phyloP scores from a whole-genome alignment of 2,329 filamentous ascomycete genomes.

The Scorias spongiosa region DNA sequence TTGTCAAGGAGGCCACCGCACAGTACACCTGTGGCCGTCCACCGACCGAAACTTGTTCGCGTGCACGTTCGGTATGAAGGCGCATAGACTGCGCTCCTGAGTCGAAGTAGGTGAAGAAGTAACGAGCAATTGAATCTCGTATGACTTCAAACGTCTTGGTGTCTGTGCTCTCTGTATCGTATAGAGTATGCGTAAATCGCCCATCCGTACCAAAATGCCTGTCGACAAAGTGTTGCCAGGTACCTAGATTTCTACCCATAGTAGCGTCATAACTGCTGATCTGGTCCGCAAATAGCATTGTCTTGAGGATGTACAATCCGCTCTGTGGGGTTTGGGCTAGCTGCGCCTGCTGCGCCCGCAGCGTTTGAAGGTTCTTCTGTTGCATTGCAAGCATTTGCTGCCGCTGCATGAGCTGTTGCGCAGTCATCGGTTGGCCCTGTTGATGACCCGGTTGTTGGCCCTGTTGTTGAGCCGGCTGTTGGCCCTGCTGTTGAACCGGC shows the following conservation, averaged over 20 bases:
- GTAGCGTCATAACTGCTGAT: constrained; percentile 39
- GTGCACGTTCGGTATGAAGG: constrained; percentile 59
- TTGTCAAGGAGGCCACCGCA: constrained; percentile 62
- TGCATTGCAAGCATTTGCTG: constrained; percentile 13
- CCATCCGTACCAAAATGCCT: constrained; percentile 68
- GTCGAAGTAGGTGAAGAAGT: constrained; percentile 78
- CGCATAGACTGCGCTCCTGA: constrained; percentile 78
- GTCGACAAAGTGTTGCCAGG: constrained; percentile 68
- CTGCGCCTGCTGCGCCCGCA: constrained; percentile 17
- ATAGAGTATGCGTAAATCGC: constrained; percentile 43
- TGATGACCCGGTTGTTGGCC: constrained; percentile 18
- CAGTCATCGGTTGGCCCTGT: constrained; percentile 7
- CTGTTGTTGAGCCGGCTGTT: constrained; percentile 20
- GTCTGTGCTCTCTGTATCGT: constrained; percentile 15
- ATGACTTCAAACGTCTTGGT: constrained; percentile 80
- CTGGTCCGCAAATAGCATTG: constrained; percentile 42
- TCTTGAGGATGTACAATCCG: constrained; percentile 33
- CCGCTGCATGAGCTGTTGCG: constrained; percentile 11
- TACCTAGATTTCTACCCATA: constrained; percentile 51
- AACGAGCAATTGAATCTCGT: constrained; percentile 66
- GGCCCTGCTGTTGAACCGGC: constrained; percentile 21
- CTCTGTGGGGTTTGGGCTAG: constrained; percentile 16
- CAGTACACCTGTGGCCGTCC: constrained; percentile 64
- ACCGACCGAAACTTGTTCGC: constrained; percentile 41
- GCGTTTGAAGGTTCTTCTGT: constrained; percentile 16